Evolutionary conservation across 257 asterid genomes (phyloP), one percentile per base, ranked within the genome.

Genomic region (Misopates orontium): DNA sequence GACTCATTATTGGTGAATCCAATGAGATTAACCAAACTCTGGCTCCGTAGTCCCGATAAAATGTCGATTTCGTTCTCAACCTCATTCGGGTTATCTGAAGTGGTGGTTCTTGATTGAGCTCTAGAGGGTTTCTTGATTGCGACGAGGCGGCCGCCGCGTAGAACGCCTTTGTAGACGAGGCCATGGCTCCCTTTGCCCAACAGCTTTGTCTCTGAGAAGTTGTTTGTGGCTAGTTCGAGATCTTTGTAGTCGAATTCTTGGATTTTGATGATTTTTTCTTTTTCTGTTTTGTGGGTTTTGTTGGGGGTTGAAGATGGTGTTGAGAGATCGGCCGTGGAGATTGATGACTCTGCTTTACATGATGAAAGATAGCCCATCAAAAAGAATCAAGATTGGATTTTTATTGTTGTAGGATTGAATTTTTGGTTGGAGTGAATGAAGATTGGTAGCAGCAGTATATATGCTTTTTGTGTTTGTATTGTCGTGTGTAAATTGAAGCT

Each of bases 111-210:
- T 2, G 63, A 76, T 16, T 70, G 23, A 21, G 55, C 50, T 73
- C 92, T 78, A 0, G 97, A 79, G 67, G 97, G 77, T 68, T 80
- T 87, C 67, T 90, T 90, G 52, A 90, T 54, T 61, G 97, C 97
- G 3, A 90, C 97, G 48, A 71, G 81, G 5, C 89, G 84, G 31
- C 96, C 97, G 10, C 84, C 66, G 14, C 84, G 84, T 10, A 90
- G 83, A 31, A 85, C 87, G 22, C 92, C 97, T 61, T 87, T 90
- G 77, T 87, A 87, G 44, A 90, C 97, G 15, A 83, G 77, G 11
- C 96, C 95, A 68, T 87, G 95, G 84, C 97, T 90, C 45, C 97
- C 97, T 42, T 85, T 72, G 22, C 97, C 97, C 18, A 90, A 49
- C 9, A 90, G 85, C 71, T 81, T 85, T 36, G 87, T 66, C 5